Base-by-base conservation (phyloP, 202 grass and related monocot species). In the Elaeis oleifera region DNA sequence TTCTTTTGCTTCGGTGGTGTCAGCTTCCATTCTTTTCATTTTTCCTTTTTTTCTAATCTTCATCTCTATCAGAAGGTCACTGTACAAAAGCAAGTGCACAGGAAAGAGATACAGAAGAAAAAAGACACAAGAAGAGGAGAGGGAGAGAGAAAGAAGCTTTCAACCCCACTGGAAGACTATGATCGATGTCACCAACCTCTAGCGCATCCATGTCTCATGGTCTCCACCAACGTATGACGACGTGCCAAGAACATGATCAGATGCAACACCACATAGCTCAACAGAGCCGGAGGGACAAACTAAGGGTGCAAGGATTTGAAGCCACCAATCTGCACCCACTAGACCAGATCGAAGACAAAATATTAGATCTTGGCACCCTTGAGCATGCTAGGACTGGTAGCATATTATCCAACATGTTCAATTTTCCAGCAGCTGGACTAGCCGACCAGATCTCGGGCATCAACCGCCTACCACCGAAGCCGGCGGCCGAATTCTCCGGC, bases 61-160 rank as follows among this genome's bases (percentile, higher is more conserved):
- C 36, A 44, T 86, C 75, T 78, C 78, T 94, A 87, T 89, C 85
- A 59, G 88, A 99, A 87, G 95, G 88, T 78, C 85, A 94, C 92
- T 94, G 88, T 80, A 84, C 77, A 75, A 57, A 74, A 23, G 21
- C 23, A 53, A 71, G 73, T 56, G 63, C 36, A 44, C 36, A 13
- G 6, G 36, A 44, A 44, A 44, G 36, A 44, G 36, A 44, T 51
- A 65, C 26, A 58, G 59, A 74, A 63, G 66, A 73, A 20, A 49
- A 94, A 63, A 63, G 28, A 27, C 53, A 52, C 48, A 65, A 73
- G 69, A 72, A 81, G 69, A 76, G 73, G 84, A 74, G 79, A 73
- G 61, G 27, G 59, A 76, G 25, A 20, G 27, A 54, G 51, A 17
- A 48, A 28, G 19, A 26, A 56, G 36, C 36, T 44, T 44, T 44